A percentile compares a stretch with the other conserved stretches of the same genome.
These are phyloP conservation scores for Hebeloma cylindrosporum DNA, from an alignment of 768 basidiomycete species.

Conservation along the genomic window DNA sequence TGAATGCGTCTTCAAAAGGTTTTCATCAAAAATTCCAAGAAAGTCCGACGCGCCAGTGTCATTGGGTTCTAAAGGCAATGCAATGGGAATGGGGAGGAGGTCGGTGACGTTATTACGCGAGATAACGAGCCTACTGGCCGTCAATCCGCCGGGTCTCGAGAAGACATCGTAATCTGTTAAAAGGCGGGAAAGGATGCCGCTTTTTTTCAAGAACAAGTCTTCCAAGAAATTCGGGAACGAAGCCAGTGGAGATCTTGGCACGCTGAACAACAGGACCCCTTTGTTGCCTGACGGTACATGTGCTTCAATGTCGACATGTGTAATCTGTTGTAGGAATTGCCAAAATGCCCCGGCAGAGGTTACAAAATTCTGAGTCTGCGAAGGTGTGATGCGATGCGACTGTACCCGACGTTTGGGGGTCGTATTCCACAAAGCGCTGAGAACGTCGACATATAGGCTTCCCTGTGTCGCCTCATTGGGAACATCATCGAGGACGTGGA, in stretches of 20 bases:
- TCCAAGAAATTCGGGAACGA: conserved; percentile 56
- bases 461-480: conserved; percentile 61
- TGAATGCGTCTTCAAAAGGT: conserved; percentile 75
- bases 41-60: conserved; percentile 62
- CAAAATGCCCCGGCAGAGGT: conserved; percentile 43
- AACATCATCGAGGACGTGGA: conserved; percentile 83
- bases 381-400: conserved; percentile 58
- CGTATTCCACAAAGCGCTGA: conserved; percentile 52
- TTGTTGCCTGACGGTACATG: conserved; percentile 47
- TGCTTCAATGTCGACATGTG: conserved; percentile 28
- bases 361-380: conserved; percentile 53
- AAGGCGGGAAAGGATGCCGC: conserved; percentile 56
- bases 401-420: conserved; percentile 42
- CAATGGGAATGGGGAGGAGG: conserved; percentile 51
- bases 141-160: conserved; percentile 70
- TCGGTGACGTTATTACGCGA: conserved; percentile 41
- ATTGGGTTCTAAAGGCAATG: conserved; percentile 53
- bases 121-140: conserved; percentile 68
- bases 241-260: conserved; percentile 54
- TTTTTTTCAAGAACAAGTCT: conserved; percentile 54
- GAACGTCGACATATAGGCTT: conserved; percentile 69
- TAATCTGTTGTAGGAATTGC: conserved; percentile 37
- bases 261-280: conserved; percentile 66
- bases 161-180: conserved; percentile 73
- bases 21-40: conserved; percentile 71